Evolutionary conservation across 345 rosid genomes (phyloP), one percentile per base, ranked within the genome.

Genomic region (Ailanthus altissimus): DNA sequence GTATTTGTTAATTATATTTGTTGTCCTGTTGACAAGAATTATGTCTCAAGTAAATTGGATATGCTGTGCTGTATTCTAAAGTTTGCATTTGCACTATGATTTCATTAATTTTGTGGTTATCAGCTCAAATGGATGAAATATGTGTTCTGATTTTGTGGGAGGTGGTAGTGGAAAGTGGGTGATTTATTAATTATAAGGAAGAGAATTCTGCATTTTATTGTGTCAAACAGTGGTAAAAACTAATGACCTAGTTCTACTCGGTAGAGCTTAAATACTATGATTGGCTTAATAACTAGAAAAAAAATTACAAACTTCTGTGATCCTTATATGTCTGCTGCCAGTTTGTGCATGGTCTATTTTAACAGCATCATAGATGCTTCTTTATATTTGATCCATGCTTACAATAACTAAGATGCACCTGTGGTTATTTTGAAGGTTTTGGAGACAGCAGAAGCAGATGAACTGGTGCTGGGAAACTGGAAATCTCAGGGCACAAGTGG

Each of bases 401-500:
- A 16, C 15, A 7, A 50, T 28, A 28, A 69, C 60, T 50, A 9
- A 50, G 50, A 32, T 50, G 43, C 45, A 50, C 51, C 73, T 10
- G 6, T 28, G 60, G 13, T 65, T 12, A 51, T 65, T 80, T 70
- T 82, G 81, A 81, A 87, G 93, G 88, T 47, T 46, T 56, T 65
- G 73, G 83, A 80, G 77, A 51, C 75, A 8, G 80, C 73, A 50
- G 84, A 84, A 72, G 86, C 83, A 42, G 97, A 90, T 81, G 88
- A 88, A 73, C 54, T 81, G 67, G 85, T 90, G 16, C 79, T 90
- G 76, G 77, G 45, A 28, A 88, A 86, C 76, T 90, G 93, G 93
- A 91, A 85, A 86, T 85, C 91, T 77, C 92, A 87, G 77, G 89
- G 91, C 49, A 76, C 82, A 32, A 82, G 65, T 20, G 80, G 81